Evolutionary conservation across 805 yeast genomes (phyloP), one percentile per base, ranked within the genome.

Genomic region (Candida adriatica): DNA sequence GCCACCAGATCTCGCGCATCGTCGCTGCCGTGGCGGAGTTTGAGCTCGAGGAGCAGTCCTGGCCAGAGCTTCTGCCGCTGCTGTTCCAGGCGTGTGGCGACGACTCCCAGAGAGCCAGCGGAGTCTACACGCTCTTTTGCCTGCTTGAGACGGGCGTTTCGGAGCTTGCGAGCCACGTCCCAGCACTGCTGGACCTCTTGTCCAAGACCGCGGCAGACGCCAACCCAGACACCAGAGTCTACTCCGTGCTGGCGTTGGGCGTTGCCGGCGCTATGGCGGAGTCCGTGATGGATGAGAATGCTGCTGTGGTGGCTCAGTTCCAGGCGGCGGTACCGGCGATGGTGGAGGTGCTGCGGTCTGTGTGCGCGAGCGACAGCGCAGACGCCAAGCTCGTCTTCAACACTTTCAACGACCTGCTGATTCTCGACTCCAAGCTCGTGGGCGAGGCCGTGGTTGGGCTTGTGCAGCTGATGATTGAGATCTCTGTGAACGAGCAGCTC

Each of bases 1-100:
- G 96, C 59, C 97, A 92, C 62, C 77, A 94, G 14, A 70, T 81
- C 34, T 88, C 97, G 16, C 77, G 96, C 58, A 84, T 88, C 37
- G 77, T 92, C 47, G 78, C 96, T 18, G 79, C 87, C 27, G 84
- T 92, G 53, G 94, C 85, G 24, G 75, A 76, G 45, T 58, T 66
- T 33, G 97, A 90, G 56, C 64, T 87, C 41, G 76, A 75, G 33
- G 69, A 70, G 23, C 58, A 66, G 40, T 56, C 70, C 43, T 92
- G 97, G 97, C 72, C 79, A 5, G 78, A 75, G 25, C 69, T 92
- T 43, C 68, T 90, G 39, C 81, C 84, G 20, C 64, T 73, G 32
- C 67, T 92, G 50, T 76, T 82, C 35, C 61, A 67, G 35, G 82
- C 84, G 26, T 80, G 86, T 29, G 68, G 73, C 34, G 73, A 73